Base-by-base conservation (phyloP, 768 basidiomycete genomes). In the Leccinum subgranulosum region DNA sequence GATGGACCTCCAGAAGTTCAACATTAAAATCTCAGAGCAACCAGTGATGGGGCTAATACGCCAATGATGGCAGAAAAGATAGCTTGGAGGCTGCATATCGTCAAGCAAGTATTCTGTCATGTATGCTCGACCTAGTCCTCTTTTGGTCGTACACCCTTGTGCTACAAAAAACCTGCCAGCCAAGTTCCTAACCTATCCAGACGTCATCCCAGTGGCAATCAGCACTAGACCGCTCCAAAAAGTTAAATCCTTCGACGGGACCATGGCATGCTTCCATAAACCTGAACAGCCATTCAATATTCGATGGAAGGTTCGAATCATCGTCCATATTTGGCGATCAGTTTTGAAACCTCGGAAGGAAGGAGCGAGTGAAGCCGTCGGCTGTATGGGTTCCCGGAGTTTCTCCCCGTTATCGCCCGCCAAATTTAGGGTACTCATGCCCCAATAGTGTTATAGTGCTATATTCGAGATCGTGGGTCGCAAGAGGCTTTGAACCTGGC, bases 1-100 rank as follows among this genome's bases (percentile, higher is more conserved):
- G 60, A 54, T 43, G 55, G 36, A 25, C 65, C 56, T 33, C 48
- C 47, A 6, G 60, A 56, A 5, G 69, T 61, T 10, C 3, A 19
- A 41, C 10, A 19, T 41, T 19, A n/a, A n/a, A 19, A 19, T n/a
- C n/a, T 19, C 10, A 19, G 36, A 39, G 39, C n/a, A n/a, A 41
- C n/a, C n/a, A 41, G n/a, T 9, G 39, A 19, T 41, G n/a, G 39
- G 9, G n/a, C 10, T 10, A 41, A 41, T 19, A 41, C 4, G n/a
- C 9, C 17, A 10, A 41, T 41, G 39, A 17, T 41, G n/a, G 34
- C 15, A 17, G 34, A 19, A 11, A 11, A 41, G n/a, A n/a, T n/a
- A 41, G 4, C 19, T n/a, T 10, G 39, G 17, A 17, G 17, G 17
- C 17, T 39, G 36, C 17, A 39, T 19, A 19, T 41, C 39, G 10